phyloP scores from a whole-genome alignment of 1,139 yeast genomes.

The Yamadazyma diddensiae region DNA sequence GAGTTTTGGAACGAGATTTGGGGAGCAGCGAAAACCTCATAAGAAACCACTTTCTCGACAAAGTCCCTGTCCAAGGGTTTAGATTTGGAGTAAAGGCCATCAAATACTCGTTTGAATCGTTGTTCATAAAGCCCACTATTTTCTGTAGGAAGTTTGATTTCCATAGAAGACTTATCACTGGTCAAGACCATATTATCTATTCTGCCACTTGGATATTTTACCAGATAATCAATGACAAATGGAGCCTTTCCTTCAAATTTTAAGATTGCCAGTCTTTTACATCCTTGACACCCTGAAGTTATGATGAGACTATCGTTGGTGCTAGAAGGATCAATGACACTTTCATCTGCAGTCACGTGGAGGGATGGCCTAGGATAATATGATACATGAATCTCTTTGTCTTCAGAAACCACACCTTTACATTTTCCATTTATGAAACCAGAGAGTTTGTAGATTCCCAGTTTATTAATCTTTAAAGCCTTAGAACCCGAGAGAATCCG shows the following conservation, averaged over 20 bases:
- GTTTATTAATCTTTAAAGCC: slow-evolving; percentile 45
- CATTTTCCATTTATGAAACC: slow-evolving; percentile 67
- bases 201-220: slow-evolving; percentile 57
- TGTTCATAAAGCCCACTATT: slow-evolving; percentile 60
- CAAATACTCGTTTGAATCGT: slow-evolving; percentile 60
- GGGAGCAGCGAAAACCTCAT: slow-evolving; percentile 64
- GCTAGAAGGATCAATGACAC: neutral
- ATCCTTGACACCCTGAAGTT: slow-evolving; percentile 33
- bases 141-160: slow-evolving; percentile 32
- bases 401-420: slow-evolving; percentile 50
- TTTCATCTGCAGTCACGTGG: slow-evolving; percentile 22
- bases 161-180: slow-evolving; percentile 23
- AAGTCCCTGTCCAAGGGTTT: slow-evolving; percentile 23
- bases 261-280: slow-evolving; percentile 24
- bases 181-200: slow-evolving; percentile 33
- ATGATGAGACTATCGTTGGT: slow-evolving; percentile 18
- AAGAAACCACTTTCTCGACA: slow-evolving; percentile 47
- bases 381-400: slow-evolving; percentile 38
- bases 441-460: slow-evolving; percentile 63
- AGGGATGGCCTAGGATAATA: slow-evolving; percentile 58
- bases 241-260: slow-evolving; percentile 63
- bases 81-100: slow-evolving; percentile 56
- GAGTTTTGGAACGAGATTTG: slow-evolving; percentile 46
- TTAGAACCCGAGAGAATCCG: slow-evolving; percentile 28
- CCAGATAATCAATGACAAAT: slow-evolving; percentile 65